Evolutionary conservation across 345 rosid genomes (phyloP).

Genomic region (Isatis tinctoria): DNA sequence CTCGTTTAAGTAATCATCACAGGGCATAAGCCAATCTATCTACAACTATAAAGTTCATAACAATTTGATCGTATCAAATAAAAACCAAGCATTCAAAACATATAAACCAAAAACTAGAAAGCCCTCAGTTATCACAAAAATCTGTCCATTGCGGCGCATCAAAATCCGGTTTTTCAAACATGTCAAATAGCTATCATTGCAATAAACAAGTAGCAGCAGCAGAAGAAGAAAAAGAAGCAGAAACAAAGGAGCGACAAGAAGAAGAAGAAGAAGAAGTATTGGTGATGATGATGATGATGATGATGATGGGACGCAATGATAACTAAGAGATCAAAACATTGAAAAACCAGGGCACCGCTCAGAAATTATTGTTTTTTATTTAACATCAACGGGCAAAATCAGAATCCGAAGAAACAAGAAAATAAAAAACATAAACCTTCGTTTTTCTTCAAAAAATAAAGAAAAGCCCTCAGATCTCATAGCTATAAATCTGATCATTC

Average conservation of each 20-base stretch:
- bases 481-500: slow-evolving; percentile 44
- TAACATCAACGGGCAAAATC: slow-evolving; percentile 11
- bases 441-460: neutral
- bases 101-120: neutral
- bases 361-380: neutral
- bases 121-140: neutral
- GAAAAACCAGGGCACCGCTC: slow-evolving; percentile 27
- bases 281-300: slow-evolving; percentile 3
- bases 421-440: neutral
- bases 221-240: neutral
- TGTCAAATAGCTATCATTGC: neutral
- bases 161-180: neutral
- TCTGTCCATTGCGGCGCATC: slow-evolving; percentile 11
- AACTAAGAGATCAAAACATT: neutral
- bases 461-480: slow-evolving; percentile 53
- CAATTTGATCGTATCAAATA: neutral
- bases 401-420: neutral
- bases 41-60: neutral
- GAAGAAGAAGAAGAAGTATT: slow-evolving; percentile 21
- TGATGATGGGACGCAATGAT: slow-evolving; percentile 1
- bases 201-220: neutral
- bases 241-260: neutral
- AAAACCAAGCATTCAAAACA: neutral
- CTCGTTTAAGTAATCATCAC: slow-evolving; percentile 8
- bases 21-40: neutral